A percentile compares a stretch with the other conserved stretches of the same genome.
Conservation (phyloP, 441 rosid species). For the Gossypium davidsonii region DNA sequence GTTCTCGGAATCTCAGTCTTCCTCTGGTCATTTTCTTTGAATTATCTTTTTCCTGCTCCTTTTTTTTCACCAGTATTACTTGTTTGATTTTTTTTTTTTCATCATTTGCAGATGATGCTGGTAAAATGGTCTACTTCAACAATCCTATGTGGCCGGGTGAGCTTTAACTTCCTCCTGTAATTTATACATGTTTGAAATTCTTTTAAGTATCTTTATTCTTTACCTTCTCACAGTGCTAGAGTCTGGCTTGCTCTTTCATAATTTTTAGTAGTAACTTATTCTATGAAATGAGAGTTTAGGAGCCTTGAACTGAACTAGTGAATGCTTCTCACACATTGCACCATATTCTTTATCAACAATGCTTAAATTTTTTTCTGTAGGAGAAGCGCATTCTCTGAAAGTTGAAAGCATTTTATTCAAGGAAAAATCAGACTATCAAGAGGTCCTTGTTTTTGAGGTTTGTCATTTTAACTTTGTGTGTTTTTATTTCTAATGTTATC, state of each 20-base stretch:
- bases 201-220: neutral
- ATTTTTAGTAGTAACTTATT: neutral
- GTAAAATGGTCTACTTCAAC: constrained; percentile 64
- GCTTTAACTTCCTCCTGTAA: constrained; percentile 11
- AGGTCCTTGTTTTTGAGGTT: constrained; percentile 91
- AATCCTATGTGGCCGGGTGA: constrained; percentile 99
- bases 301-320: neutral
- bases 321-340: neutral
- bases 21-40: constrained; percentile 41
- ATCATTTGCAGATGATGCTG: constrained; percentile 34
- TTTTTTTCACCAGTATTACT: neutral
- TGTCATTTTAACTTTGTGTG: constrained; percentile 7
- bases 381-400: constrained; percentile 90
- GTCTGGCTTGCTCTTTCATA: neutral
- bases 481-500: neutral
- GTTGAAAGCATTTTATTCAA: constrained; percentile 60
- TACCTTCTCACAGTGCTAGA: neutral
- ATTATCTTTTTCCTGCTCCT: constrained; percentile 8
- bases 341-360: constrained; percentile 2
- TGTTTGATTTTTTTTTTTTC: neutral
- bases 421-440: constrained; percentile 82
- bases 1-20: constrained; percentile 69
- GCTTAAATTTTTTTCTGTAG: constrained; percentile 32
- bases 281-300: neutral
- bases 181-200: neutral